A percentile compares a stretch with the other conserved stretches of the same genome.
phyloP scores from a whole-genome alignment of 2,329 filamentous ascomycete species.

The Cercospora berteroae region DNA sequence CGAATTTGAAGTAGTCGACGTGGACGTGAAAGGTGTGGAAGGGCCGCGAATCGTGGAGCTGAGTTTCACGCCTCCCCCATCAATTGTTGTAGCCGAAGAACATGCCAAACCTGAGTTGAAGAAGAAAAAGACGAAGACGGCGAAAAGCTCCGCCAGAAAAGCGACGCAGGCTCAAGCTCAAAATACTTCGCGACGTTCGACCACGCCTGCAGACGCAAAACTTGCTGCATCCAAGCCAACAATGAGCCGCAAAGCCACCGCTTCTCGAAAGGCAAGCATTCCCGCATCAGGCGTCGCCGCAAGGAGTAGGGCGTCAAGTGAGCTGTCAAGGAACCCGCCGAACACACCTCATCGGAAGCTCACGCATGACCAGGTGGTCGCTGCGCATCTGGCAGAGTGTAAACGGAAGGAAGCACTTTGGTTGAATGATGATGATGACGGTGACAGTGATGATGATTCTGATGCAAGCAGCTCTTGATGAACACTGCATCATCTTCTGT shows the following conservation, averaged over 20 bases:
- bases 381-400: slow-evolving; percentile 8
- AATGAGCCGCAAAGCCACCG: not conserved
- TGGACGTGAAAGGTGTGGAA: not conserved
- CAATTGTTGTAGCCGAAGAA: not conserved
- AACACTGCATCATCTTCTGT: not conserved
- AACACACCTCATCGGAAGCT: not conserved
- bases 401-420: slow-evolving; percentile 6
- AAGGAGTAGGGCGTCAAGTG: not conserved
- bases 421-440: slow-evolving; percentile 2
- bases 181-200: not conserved
- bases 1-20: not conserved
- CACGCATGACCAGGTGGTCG: not conserved
- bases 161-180: not conserved
- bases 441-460: slow-evolving; percentile 1
- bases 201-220: not conserved
- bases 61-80: not conserved
- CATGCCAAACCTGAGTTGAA: not conserved
- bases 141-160: not conserved
- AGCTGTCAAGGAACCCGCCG: not conserved
- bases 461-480: not conserved
- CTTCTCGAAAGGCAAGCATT: not conserved
- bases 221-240: not conserved
- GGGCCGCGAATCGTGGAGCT: not conserved
- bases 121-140: not conserved
- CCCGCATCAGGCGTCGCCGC: not conserved